phyloP scores from a whole-genome alignment of 306 rosid species.

The Quercus ilex region DNA sequence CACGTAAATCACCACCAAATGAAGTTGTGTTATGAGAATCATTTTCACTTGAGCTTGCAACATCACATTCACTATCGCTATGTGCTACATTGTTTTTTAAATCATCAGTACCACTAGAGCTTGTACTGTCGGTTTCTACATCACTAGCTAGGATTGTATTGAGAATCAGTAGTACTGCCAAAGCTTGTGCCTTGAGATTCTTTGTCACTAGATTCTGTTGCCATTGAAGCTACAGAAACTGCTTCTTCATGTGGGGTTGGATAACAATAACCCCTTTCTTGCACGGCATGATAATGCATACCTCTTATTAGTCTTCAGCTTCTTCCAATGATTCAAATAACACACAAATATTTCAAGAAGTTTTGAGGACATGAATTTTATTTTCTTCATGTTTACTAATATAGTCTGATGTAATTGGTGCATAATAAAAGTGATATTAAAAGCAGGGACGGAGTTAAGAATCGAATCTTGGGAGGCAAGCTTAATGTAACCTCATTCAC shows the following conservation, averaged over 20 bases:
- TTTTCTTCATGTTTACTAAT: too few relatives aligned
- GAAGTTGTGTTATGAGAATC: neutral
- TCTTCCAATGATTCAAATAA: too few relatives aligned
- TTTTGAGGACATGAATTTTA: too few relatives aligned
- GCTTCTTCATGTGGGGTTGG: neutral
- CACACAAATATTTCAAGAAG: too few relatives aligned
- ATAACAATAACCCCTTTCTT: neutral
- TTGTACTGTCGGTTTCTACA: neutral
- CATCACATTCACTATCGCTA: neutral
- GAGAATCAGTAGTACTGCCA: neutral
- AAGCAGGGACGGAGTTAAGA: too few relatives aligned
- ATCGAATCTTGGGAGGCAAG: too few relatives aligned
- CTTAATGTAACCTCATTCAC: too few relatives aligned
- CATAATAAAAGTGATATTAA: too few relatives aligned
- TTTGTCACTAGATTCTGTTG: neutral
- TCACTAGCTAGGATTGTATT: neutral
- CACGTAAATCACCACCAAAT: neutral
- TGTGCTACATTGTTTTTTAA: neutral
- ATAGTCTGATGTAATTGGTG: rapidly evolving
- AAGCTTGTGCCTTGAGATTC: neutral
- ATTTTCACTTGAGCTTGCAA: neutral
- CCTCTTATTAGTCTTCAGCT: neutral
- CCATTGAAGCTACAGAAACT: neutral
- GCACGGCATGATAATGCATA: neutral
- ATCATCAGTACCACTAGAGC: neutral